Conservation (phyloP, 495 filamentous ascomycete genomes). For the Talaromyces wortmannii region DNA sequence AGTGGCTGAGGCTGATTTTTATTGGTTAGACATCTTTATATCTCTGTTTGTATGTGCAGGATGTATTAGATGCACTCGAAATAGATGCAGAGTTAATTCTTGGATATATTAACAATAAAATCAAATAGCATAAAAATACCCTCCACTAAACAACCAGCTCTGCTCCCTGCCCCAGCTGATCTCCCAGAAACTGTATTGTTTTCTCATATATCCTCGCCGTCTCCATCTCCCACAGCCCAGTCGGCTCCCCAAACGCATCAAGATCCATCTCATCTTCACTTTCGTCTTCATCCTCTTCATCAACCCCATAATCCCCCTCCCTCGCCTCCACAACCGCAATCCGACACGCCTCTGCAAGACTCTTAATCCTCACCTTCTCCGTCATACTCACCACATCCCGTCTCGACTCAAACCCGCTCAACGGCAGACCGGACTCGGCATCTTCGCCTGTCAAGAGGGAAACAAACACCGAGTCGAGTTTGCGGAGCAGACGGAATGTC, state of each 20-base stretch:
- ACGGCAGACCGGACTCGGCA: constrained; percentile 50
- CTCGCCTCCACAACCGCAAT: constrained; percentile 53
- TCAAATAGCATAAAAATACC: neutral
- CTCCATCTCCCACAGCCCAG: constrained; percentile 3
- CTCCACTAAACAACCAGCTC: constrained; percentile 13
- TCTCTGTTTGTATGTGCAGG: too few relatives aligned
- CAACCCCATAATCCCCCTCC: constrained; percentile 23
- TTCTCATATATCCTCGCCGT: constrained; percentile 60
- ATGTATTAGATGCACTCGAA: neutral
- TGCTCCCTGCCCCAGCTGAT: constrained; percentile 38
- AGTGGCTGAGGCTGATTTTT: neutral
- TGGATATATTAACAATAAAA: neutral
- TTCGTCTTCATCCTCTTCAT: constrained; percentile 23
- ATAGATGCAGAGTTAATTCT: neutral
- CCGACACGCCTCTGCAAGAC: constrained; percentile 63
- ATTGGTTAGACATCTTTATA: too few relatives aligned
- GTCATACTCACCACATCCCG: constrained; percentile 47
- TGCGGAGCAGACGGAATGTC: constrained; percentile 62
- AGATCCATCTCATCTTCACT: constrained; percentile 29
- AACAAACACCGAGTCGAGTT: constrained; percentile 72
- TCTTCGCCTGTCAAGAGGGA: constrained; percentile 63
- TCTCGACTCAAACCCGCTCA: constrained; percentile 57
- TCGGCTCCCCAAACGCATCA: constrained; percentile 15
- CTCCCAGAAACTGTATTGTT: constrained; percentile 65
- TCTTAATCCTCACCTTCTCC: constrained; percentile 78